Evolutionary conservation across 2,329 filamentous ascomycete genomes (phyloP).

Genomic region (Claviceps africana): DNA sequence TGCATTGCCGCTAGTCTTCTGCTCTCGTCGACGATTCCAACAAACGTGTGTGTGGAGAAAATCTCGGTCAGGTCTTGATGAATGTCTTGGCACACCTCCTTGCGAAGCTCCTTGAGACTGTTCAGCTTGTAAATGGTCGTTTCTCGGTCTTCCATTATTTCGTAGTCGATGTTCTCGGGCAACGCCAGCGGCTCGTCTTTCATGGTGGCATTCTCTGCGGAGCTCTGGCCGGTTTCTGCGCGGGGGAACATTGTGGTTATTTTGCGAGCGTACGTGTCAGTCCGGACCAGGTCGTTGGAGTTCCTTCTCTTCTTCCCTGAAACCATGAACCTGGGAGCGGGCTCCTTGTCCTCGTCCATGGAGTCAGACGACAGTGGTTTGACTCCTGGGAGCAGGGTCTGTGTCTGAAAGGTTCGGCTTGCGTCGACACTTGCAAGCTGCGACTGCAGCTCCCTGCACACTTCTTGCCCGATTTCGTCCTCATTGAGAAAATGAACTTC

Average conservation of each 20-base stretch:
- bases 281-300: slow-evolving; percentile 72
- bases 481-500: slow-evolving; percentile 97
- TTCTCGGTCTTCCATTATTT: slow-evolving; percentile 50
- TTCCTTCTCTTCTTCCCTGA: slow-evolving; percentile 27
- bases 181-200: slow-evolving; percentile 22
- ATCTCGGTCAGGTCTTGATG: slow-evolving; percentile 79
- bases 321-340: slow-evolving; percentile 20
- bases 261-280: slow-evolving; percentile 77
- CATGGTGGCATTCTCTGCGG: neutral
- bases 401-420: slow-evolving; percentile 86
- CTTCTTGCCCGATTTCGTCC: slow-evolving; percentile 80
- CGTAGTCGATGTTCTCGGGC: slow-evolving; percentile 51
- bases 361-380: slow-evolving; percentile 14
- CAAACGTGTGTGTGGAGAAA: slow-evolving; percentile 78
- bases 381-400: slow-evolving; percentile 69
- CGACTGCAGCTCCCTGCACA: slow-evolving; percentile 67
- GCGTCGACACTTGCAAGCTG: slow-evolving; percentile 79
- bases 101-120: slow-evolving; percentile 75
- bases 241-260: slow-evolving; percentile 84
- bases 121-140: slow-evolving; percentile 57
- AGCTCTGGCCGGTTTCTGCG: slow-evolving; percentile 24
- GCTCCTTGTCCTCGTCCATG: slow-evolving; percentile 15
- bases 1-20: slow-evolving; percentile 87
- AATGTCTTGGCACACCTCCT: slow-evolving; percentile 65
- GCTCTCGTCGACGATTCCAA: slow-evolving; percentile 79